phyloP scores from a whole-genome alignment of 2,329 filamentous ascomycete species.

The Pseudocercospora musae region DNA sequence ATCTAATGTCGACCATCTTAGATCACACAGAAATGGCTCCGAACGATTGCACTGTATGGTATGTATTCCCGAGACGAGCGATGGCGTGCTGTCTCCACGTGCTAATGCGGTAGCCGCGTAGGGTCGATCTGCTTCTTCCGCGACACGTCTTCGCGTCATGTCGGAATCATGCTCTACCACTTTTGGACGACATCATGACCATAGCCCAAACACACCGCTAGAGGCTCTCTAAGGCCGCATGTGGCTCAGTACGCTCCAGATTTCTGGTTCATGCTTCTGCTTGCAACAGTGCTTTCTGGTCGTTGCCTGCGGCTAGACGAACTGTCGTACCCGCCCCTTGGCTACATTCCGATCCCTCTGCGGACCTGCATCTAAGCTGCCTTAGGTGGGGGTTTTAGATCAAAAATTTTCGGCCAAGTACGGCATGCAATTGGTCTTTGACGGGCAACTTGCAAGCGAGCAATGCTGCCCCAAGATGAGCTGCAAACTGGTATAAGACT shows the following conservation, averaged over 20 bases:
- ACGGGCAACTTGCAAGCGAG: not conserved
- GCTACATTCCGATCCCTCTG: slow-evolving; percentile 6
- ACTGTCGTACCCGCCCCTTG: slow-evolving; percentile 5
- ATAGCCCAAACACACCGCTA: slow-evolving; percentile 7
- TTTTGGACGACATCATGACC: slow-evolving; percentile 17
- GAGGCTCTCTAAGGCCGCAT: slow-evolving; percentile 4
- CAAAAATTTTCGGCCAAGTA: slow-evolving; percentile 10
- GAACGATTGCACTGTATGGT: not conserved
- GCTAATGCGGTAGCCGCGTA: slow-evolving; percentile 1
- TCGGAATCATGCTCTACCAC: not conserved
- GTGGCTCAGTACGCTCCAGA: not conserved
- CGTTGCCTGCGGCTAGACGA: slow-evolving; percentile 13
- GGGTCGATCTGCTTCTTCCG: slow-evolving; percentile 4
- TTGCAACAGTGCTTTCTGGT: slow-evolving; percentile 10
- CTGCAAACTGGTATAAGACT: slow-evolving; percentile 9
- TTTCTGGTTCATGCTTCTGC: slow-evolving; percentile 1
- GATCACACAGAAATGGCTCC: slow-evolving; percentile 3
- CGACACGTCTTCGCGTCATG: slow-evolving; percentile 13
- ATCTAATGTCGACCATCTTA: slow-evolving; percentile 11
- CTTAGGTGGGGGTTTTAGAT: slow-evolving; percentile 1
- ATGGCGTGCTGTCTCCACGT: slow-evolving; percentile 7
- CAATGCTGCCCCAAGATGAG: not conserved
- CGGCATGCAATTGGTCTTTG: slow-evolving; percentile 7
- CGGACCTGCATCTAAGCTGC: slow-evolving; percentile 11
- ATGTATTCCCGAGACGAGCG: not conserved